Evolutionary conservation across 768 basidiomycete genomes (phyloP), one percentile per base, ranked within the genome.

Genomic region (Pisolithus microcarpus): DNA sequence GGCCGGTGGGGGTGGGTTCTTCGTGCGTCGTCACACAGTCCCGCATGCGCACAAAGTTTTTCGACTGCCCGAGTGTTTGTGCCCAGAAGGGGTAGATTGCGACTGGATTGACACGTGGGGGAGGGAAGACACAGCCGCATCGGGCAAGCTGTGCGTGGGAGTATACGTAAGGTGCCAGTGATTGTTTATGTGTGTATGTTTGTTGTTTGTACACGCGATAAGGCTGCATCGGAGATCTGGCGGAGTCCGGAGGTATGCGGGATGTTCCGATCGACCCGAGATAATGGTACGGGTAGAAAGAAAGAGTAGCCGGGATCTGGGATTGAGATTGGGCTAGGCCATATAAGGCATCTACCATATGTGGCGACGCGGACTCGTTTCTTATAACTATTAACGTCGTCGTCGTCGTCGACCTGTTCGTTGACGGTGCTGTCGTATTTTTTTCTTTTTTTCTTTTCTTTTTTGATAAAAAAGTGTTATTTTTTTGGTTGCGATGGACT

Each of bases 231-330:
- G 64, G 54, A 67, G 65, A 67, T 67, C 45, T 36, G 40, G 39
- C 51, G 52, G 34, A 26, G 43, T 38, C 55, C 53, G 55, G 55
- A 56, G 54, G 53, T 54, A 56, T 56, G 54, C 67, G 65, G 65
- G 48, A 65, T 63, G 57, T 69, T 60, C 67, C 67, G 65, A 23
- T 24, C 50, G 50, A 19, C 38, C 65, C 65, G 67, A 67, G 55
- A 56, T 18, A 69, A 44, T 48, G 65, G 65, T 56, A 67, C 64
- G 57, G 60, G 52, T 56, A 67, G 58, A 65, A 65, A 58, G 64
- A 63, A 65, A 63, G 65, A 65, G 65, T 67, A 67, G 61, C 65
- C 65, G 67, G 69, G 61, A 69, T 67, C 65, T 67, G 65, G 66
- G 61, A 67, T 56, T 55, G 50, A 62, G 57, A 65, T 67, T 38